Base-by-base conservation (phyloP, 345 rosid species). In the Ceriops decandra region DNA sequence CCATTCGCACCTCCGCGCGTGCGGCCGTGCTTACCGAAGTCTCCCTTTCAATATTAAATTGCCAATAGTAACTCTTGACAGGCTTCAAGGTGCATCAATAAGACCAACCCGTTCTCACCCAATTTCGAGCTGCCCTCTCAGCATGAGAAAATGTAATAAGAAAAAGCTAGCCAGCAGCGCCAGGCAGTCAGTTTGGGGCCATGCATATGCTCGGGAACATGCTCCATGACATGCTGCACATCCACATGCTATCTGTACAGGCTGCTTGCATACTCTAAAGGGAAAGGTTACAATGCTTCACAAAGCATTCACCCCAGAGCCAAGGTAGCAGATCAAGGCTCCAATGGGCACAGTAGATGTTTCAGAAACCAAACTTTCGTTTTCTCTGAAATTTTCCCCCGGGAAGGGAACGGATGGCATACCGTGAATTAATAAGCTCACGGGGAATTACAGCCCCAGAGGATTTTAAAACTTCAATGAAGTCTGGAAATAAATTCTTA, bases 401-500 rank as follows among this genome's bases (percentile, higher is more conserved):
- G 57, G 78, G 72, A 60, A 78, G 63, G 60, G 84, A 72, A 31
- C 71, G 66, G 6, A 10, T 33, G 6, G 63, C 20, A 68, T 73
- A 85, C 57, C 74, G 71, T 58, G 87, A 84, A 81, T 82, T 85
- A 52, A 54, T 62, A 72, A 93, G 89, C 69, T 91, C 88, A 69
- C 84, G 84, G 56, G 98, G 97, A 65, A 93, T 61, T 71, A 76
- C 82, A 60, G 95, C 92, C 73, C 95, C 89, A 52, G 90, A 83
- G 30, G 90, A 83, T 76, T 82, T 86, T 61, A 89, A 75, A 72
- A 71, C 74, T 49, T 80, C 82, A 19, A 84, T 78, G 54, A 91
- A 72, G 60, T 88, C 95, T 30, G 88, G 84, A 33, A 93, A 84
- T 69, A 93, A 74, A 58, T 76, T 82, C 72, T 77, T 87, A 70